These are phyloP conservation scores for Spiraea crenata DNA, from an alignment of 331 rosid species.

Conservation along the genomic window DNA sequence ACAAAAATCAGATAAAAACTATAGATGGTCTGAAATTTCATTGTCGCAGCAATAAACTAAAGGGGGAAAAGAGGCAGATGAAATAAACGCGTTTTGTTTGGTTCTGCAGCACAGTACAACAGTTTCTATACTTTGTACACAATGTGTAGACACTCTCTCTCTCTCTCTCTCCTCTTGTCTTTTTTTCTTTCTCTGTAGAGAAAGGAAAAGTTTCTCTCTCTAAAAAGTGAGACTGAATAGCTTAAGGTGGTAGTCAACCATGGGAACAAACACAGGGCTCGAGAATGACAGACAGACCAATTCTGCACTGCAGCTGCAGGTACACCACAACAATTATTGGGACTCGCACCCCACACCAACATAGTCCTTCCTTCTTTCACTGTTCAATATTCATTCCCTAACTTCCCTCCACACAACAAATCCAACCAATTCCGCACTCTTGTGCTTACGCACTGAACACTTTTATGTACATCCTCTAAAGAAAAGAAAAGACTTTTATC, in stretches of 20 bases:
- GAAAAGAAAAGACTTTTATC: background rate
- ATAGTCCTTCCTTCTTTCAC: constrained; percentile 2
- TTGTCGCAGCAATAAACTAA: background rate
- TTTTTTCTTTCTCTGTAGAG: background rate
- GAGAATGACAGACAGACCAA: constrained; percentile 46
- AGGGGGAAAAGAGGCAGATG: background rate
- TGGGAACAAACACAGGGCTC: constrained; percentile 89
- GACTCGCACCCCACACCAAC: constrained; percentile 30
- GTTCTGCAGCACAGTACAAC: background rate
- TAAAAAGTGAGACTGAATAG: constrained; percentile 12
- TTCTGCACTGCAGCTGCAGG: background rate
- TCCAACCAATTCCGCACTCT: background rate
- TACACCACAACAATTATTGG: constrained; percentile 38
- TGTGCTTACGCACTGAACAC: too few species aligned
- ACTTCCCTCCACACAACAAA: constrained; percentile 7
- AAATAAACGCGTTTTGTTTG: constrained; percentile 25
- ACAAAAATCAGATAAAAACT: too few species aligned
- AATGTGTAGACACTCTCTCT: background rate
- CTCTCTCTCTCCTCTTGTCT: background rate
- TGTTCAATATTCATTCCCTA: background rate
- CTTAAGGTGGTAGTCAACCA: constrained; percentile 50
- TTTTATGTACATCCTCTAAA: too few species aligned
- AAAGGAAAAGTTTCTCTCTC: background rate
- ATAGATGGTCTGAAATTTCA: too few species aligned
- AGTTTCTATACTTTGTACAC: too few species aligned